Conservation (phyloP, 106 monocot species). For the Alisma plantagoaquatica region DNA sequence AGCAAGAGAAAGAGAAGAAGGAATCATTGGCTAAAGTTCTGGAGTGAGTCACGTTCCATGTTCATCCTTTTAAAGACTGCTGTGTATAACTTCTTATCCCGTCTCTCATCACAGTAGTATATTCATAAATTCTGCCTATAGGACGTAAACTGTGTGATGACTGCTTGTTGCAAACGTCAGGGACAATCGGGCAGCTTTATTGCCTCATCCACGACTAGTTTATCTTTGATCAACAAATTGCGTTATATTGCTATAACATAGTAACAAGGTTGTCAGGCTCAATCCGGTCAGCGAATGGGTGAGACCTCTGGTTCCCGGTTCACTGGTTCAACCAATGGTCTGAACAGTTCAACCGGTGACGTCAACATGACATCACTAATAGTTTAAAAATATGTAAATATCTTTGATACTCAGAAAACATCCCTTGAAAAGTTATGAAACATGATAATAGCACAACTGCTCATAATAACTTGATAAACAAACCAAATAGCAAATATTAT, state of each 20-base stretch:
- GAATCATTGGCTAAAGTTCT: constrained; percentile 47
- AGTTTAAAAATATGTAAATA: no score
- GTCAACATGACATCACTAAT: no score
- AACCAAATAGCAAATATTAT: no score
- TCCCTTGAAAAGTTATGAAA: no score
- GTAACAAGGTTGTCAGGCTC: constrained; percentile 26
- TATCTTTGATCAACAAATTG: background rate
- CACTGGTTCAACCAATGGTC: no score
- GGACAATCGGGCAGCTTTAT: constrained; percentile 87
- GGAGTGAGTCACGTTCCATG: constrained; percentile 41
- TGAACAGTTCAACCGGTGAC: no score
- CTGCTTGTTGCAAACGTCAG: constrained; percentile 63
- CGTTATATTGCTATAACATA: background rate
- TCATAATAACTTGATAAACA: no score
- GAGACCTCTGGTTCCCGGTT: no score
- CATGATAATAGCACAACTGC: no score
- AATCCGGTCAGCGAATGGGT: constrained; percentile 60
- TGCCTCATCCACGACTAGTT: background rate
- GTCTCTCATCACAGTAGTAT: background rate
- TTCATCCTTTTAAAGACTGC: background rate
- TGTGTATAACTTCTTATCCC: background rate
- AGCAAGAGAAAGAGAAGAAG: constrained; percentile 74
- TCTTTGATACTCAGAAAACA: no score
- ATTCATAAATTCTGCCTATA: constrained; percentile 6
- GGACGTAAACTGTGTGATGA: constrained; percentile 57